Conservation (phyloP, 1,139 yeast species). For the Spathaspora sp. region DNA sequence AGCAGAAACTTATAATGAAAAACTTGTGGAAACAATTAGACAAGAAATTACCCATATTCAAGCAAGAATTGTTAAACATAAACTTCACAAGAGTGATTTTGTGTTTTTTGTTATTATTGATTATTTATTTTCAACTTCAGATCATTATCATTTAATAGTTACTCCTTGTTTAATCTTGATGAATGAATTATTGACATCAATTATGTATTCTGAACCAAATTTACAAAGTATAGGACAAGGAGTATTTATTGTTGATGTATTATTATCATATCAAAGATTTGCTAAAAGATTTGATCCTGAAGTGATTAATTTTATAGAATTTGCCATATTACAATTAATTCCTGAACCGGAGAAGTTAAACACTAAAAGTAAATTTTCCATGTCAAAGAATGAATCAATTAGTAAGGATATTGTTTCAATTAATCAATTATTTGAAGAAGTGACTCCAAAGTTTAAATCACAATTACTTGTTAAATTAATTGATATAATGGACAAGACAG, state of each 20-base stretch:
- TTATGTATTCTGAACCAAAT: constrained; percentile 31
- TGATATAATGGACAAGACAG: constrained; percentile 27
- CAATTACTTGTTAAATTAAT: constrained; percentile 30
- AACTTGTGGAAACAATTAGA: constrained; percentile 51
- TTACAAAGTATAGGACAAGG: constrained; percentile 46
- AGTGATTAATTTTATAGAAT: constrained; percentile 58
- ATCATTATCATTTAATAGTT: constrained; percentile 87
- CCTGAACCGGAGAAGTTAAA: constrained; percentile 37
- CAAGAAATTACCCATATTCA: constrained; percentile 45
- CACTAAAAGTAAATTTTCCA: constrained; percentile 8
- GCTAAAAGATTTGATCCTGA: constrained; percentile 87
- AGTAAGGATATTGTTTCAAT: background rate
- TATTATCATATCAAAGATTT: constrained; percentile 71
- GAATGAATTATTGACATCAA: constrained; percentile 57
- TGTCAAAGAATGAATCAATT: constrained; percentile 7
- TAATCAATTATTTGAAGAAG: constrained; percentile 17
- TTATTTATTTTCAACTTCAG: constrained; percentile 84
- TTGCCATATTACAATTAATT: constrained; percentile 45
- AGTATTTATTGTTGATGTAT: constrained; percentile 60
- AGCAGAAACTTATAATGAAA: constrained; percentile 65
- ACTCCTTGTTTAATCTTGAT: constrained; percentile 80
- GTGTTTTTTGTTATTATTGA: constrained; percentile 73
- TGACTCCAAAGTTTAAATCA: constrained; percentile 19
- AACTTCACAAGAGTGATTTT: constrained; percentile 52
- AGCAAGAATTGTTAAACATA: constrained; percentile 34